Base-by-base conservation (phyloP, 2,329 filamentous ascomycete genomes). In the Pyricularia pennisetigena region DNA sequence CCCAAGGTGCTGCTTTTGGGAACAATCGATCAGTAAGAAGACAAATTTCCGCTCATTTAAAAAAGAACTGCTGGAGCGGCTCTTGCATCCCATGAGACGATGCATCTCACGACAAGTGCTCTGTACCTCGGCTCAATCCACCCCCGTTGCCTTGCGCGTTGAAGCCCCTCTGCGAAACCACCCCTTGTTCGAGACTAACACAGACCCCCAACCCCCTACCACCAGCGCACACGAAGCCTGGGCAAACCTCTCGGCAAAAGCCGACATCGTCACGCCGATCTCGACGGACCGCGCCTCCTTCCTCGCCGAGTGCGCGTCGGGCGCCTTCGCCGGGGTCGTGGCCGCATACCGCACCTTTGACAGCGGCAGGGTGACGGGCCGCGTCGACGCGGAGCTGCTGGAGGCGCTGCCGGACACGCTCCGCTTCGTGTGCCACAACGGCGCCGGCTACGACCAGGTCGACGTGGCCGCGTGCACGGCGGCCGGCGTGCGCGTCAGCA, bases 221-320 rank as follows among this genome's bases (percentile, higher is more conserved):
- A 49, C n/a, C 75, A 91, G 89, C 74, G 91, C 91, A 59, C 82
- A 88, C 69, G 80, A 86, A 59, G 80, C 86, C 69, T 93, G 89
- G 88, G 75, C 83, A n/a, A 77, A 82, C 5, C 82, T 95, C 68
- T 78, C 80, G 67, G 76, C 83, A 26, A 77, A 91, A 24, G 90
- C 89, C 61, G 86, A 92, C n/a, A 77, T 94, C 62, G 73, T 94
- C 59, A 78, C 79, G 16, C 69, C 71, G 23, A 54, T 23, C 29
- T 69, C 71, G 8, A 67, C 57, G 10, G 49, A 64, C 65, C 70
- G 71, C 16, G 68, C 64, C 7, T 68, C 29, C n/a, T 72, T 72
- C 32, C n/a, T 72, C 1, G 59, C 23, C 1, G 69, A 71, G 69
- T 72, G 71, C 69, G 62, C 62, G 5, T 68, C 68, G 4, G 71